Conservation (phyloP, 768 basidiomycete genomes). For the Podaxis mareebaensis region DNA sequence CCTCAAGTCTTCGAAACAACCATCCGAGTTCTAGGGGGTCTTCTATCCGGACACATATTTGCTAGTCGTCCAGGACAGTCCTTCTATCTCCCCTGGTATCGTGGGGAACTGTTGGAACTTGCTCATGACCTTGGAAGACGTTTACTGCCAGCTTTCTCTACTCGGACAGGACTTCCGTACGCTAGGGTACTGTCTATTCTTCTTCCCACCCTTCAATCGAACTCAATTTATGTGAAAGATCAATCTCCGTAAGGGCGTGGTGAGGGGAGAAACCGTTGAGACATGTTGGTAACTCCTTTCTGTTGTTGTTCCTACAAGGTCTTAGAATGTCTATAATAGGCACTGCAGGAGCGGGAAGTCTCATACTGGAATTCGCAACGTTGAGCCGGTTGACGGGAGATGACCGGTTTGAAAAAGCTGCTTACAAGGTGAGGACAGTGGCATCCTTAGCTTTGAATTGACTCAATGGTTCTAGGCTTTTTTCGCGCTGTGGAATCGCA, state of each 20-base stretch:
- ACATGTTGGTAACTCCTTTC: slow-evolving; percentile 63
- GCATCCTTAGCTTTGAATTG: background rate
- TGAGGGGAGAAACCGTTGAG: slow-evolving; percentile 74
- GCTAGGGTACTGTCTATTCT: slow-evolving; percentile 63
- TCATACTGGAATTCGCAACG: slow-evolving; percentile 94
- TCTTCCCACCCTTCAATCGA: slow-evolving; percentile 8
- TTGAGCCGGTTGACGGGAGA: slow-evolving; percentile 90
- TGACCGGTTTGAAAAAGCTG: slow-evolving; percentile 85
- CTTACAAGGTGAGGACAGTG: slow-evolving; percentile 50
- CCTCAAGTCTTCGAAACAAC: slow-evolving; percentile 99
- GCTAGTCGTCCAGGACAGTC: slow-evolving; percentile 66
- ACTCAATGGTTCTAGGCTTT: slow-evolving; percentile 53
- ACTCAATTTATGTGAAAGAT: slow-evolving; percentile 45
- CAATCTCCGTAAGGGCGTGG: slow-evolving; percentile 80
- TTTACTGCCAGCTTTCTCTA: slow-evolving; percentile 87
- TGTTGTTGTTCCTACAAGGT: background rate
- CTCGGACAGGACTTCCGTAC: slow-evolving; percentile 89
- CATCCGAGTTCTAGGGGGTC: slow-evolving; percentile 89
- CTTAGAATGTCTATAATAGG: slow-evolving; percentile 42
- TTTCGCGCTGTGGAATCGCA: slow-evolving; percentile 92
- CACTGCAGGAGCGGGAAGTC: slow-evolving; percentile 89
- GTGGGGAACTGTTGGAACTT: slow-evolving; percentile 72
- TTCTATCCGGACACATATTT: slow-evolving; percentile 83
- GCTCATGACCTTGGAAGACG: slow-evolving; percentile 87
- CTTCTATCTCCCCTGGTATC: slow-evolving; percentile 84